Evolutionary conservation across 2,329 filamentous ascomycete genomes (phyloP).

Genomic region (Xylaria sp.): DNA sequence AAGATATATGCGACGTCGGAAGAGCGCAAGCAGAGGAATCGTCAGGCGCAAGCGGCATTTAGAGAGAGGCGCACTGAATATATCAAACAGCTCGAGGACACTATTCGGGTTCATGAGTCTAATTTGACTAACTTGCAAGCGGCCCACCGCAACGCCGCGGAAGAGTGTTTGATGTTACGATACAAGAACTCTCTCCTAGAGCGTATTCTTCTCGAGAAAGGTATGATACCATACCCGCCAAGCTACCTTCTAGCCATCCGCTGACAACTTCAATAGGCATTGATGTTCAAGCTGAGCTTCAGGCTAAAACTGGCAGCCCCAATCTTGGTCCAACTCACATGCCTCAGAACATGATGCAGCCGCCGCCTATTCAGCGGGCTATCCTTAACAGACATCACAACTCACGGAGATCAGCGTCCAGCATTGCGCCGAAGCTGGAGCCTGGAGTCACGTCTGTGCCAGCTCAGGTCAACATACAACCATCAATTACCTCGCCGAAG

Average conservation of each 20-base stretch:
- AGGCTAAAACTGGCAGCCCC: conserved; percentile 89
- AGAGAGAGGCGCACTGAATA: conserved; percentile 97
- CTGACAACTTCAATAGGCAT: conserved; percentile 69
- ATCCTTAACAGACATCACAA: conserved; percentile 81
- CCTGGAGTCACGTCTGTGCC: conserved; percentile 60
- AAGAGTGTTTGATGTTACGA: conserved; percentile 96
- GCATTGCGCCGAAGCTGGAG: conserved; percentile 79
- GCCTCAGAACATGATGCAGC: conserved; percentile 74
- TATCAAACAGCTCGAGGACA: conserved; percentile 98
- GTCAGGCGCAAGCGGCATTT: conserved; percentile 97
- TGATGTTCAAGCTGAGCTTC: conserved; percentile 95
- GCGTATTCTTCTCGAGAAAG: conserved; percentile 95
- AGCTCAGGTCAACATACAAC: conserved; percentile 57
- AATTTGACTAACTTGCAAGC: conserved; percentile 92
- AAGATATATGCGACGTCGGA: conserved; percentile 99
- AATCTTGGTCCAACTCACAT: conserved; percentile 76
- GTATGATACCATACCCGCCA: conserved; percentile 56
- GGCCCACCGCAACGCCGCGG: conserved; percentile 91
- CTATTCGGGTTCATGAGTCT: conserved; percentile 96
- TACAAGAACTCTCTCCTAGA: conserved; percentile 98
- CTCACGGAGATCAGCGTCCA: conserved; percentile 75
- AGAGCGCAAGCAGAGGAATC: conserved; percentile 96
- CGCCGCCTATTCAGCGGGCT: conserved; percentile 80
- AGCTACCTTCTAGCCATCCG: not conserved
- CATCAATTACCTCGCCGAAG: conserved; percentile 72